Base-by-base conservation (phyloP, 2,329 filamentous ascomycete species). In the Trichoderma guizhouense region DNA sequence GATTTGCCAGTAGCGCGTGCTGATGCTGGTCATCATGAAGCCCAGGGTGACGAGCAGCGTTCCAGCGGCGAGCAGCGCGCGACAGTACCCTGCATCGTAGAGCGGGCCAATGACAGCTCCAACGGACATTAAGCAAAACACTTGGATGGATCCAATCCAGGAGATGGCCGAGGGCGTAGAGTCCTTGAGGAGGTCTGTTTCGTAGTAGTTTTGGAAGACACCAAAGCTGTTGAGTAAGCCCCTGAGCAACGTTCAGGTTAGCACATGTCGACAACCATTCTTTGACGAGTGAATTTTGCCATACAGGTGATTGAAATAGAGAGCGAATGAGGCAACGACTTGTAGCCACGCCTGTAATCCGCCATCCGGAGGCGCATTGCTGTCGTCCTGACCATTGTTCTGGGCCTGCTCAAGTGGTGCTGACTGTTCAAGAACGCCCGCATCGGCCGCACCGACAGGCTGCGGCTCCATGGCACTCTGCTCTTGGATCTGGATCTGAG, bases 21-120 rank as follows among this genome's bases (percentile, higher is more conserved):
- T 82, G 30, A 87, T 77, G n/a, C 82, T 83, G 3, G 81, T 81
- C 79, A 86, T 83, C 76, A 86, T 83, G 73, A 83, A 76, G 63
- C 84, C 84, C 47, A 83, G 70, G 30, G 81, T 76, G 70, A 83
- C 78, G 58, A 83, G 77, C 43, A 80, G 74, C 4, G 80, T 75
- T 6, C 83, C 83, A 18, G 71, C 72, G 32, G 76, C 72, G 63
- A 86, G 76, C 53, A 84, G 77, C 51, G 76, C 72, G 15, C 80
- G 78, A 72, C 81, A 82, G 75, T 84, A 78, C n/a, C 84, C 84
- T 14, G 78, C 78, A 72, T 86, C 84, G 72, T 82, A 83, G 0
- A 84, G 74, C 2, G 82, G 82, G 1, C 84, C 84, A 7, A 81
- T 79, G 60, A 85, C 73, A 43, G 82, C 76, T 30, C 83, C 83